A percentile compares a stretch with the other conserved stretches of the same genome.
These are phyloP conservation scores for Stephania japonica DNA, from an alignment of 164 flowering plant species.

Conservation along the genomic window DNA sequence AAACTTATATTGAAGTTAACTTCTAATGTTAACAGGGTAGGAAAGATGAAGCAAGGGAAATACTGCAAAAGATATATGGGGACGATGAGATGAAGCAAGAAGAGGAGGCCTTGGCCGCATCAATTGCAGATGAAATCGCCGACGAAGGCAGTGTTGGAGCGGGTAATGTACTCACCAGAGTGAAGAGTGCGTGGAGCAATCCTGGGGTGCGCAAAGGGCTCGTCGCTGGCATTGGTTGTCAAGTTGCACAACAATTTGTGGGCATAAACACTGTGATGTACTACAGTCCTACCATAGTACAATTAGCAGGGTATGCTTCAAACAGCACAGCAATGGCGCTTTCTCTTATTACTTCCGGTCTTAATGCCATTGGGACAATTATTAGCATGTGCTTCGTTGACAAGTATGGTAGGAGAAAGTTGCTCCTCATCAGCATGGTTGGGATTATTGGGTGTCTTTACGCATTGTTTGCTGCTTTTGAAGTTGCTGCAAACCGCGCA, in stretches of 20 bases:
- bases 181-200: conserved; percentile 40
- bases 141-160: conserved; percentile 35
- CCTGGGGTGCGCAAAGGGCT: conserved; percentile 54
- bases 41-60: conserved; percentile 45
- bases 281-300: conserved; percentile 59
- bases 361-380: conserved; percentile 67
- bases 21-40: conserved; percentile 31
- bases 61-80: conserved; percentile 62
- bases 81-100: conserved; percentile 52
- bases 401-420: conserved; percentile 57
- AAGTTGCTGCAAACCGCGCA: conserved; percentile 35
- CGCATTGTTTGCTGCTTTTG: conserved; percentile 33
- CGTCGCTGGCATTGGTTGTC: conserved; percentile 69
- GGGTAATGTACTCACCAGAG: conserved; percentile 21
- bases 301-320: conserved; percentile 37
- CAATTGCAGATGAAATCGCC: conserved; percentile 53
- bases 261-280: conserved; percentile 96
- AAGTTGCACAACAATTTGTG: conserved; percentile 86
- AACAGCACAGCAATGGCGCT: conserved; percentile 68
- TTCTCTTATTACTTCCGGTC: conserved; percentile 76
- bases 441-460: conserved; percentile 54
- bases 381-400: conserved; percentile 65
- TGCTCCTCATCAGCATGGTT: conserved; percentile 51
- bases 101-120: conserved; percentile 38
- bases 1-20: not conserved